Evolutionary conservation across 2,329 filamentous ascomycete species (phyloP), one percentile per base, ranked within the genome.

Genomic region (Aspergillus sp.): DNA sequence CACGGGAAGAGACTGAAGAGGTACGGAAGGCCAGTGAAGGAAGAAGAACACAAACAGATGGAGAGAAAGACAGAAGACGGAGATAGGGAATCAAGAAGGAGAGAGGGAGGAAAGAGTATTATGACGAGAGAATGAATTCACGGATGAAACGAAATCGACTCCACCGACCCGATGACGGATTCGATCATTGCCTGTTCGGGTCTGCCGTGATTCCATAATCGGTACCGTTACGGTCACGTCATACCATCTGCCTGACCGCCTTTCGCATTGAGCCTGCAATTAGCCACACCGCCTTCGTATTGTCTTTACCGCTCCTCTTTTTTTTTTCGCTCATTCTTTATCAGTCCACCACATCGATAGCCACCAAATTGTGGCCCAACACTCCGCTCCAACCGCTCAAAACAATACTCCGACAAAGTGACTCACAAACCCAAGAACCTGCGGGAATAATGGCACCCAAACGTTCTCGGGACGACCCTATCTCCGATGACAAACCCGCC

Each of bases 391-490:
- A 49, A 48, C 46, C 46, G 44, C 44, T 10, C 32, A 49, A 49
- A 8, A 41, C 30, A 16, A 40, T 24, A 40, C 53, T 50, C 52
- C 49, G 38, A 52, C 38, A 19, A 48, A n/a, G 16, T 38, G 14
- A 38, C 35, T 30, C 26, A 38, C 14, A 38, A 44, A 47, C 49
- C 55, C 49, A 50, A 57, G 47, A 50, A 49, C 43, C 42, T 41
- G 26, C 43, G 45, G 32, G 19, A 32, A 48, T 17, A n/a, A 42
- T 42, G 85, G 75, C 78, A n/a, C 66, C 77, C 17, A 88, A 86
- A 69, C 74, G 83, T 56, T 65, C 79, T n/a, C 75, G 72, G 26
- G 81, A 84, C 48, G 66, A 72, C 44, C 64, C 67, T 17, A 58
- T 66, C 43, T 60, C 72, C 38, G 73, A 69, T 7, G 66, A 72